Conservation (phyloP, 192 early-diverging fungal genomes). For the Kickxella alabastrina region DNA sequence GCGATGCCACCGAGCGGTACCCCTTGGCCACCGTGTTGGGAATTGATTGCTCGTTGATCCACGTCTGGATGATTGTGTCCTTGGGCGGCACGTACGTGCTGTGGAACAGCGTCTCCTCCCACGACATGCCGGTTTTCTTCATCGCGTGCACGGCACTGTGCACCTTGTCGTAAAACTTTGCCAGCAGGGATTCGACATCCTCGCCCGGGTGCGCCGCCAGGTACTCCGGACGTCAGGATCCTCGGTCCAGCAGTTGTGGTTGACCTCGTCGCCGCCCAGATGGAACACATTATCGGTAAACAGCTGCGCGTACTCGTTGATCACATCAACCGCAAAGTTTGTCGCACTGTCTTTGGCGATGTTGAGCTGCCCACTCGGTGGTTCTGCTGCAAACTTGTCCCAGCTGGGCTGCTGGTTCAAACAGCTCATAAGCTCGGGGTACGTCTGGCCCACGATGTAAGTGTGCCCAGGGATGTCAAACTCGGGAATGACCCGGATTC, state of each 20-base stretch:
- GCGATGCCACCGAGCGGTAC: constrained; percentile 61
- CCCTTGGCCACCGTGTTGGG: constrained; percentile 58
- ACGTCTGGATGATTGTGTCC: constrained; percentile 66
- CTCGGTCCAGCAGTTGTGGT: constrained; percentile 64
- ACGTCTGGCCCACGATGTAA: constrained; percentile 49
- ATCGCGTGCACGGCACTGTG: constrained; percentile 46
- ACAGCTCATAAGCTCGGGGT: constrained; percentile 60
- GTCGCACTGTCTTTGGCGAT: constrained; percentile 62
- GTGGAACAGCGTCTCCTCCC: constrained; percentile 72
- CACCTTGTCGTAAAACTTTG: constrained; percentile 55
- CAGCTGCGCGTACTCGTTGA: constrained; percentile 61
- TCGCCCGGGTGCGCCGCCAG: constrained; percentile 27
- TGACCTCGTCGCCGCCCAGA: constrained; percentile 75
- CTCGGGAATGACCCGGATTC: constrained; percentile 90
- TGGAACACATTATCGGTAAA: constrained; percentile 75
- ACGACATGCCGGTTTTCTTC: constrained; percentile 66
- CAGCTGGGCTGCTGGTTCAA: constrained; percentile 57
- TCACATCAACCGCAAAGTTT: constrained; percentile 57
- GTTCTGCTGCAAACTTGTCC: constrained; percentile 64
- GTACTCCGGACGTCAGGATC: constrained; percentile 49
- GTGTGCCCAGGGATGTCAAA: constrained; percentile 86
- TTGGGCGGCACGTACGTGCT: constrained; percentile 57
- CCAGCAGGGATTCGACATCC: constrained; percentile 34
- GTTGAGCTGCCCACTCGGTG: constrained; percentile 82
- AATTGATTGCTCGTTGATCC: constrained; percentile 62